These are phyloP conservation scores for Diversispora epigaea DNA, from an alignment of 192 early-diverging fungal genomes.

Conservation along the genomic window DNA sequence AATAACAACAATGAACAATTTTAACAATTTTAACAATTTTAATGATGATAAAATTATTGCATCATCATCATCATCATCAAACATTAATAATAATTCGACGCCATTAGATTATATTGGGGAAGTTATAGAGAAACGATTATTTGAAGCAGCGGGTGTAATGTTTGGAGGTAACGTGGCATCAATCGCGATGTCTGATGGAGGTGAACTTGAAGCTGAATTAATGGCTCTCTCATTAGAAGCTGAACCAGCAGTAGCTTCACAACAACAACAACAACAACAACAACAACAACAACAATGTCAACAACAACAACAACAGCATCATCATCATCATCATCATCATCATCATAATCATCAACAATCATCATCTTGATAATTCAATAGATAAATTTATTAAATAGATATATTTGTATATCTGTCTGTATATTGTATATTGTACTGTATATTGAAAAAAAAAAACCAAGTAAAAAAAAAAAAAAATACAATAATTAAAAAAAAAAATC, in stretches of 20 bases:
- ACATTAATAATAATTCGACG: not conserved
- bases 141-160: conserved; percentile 7
- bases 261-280: not conserved
- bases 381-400: no score
- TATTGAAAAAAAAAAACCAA: no score
- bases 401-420: no score
- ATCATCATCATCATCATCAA: not conserved
- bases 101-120: conserved; percentile 22
- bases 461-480: no score
- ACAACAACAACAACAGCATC: no score
- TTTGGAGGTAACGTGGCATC: conserved; percentile 11
- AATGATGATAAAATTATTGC: not conserved
- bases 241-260: not conserved
- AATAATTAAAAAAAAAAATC: no score
- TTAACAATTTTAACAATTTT: not conserved
- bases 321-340: no score
- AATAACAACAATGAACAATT: conserved; percentile 4
- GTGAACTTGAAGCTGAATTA: conserved; percentile 24
- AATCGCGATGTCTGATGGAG: conserved; percentile 7
- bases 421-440: no score
- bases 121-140: conserved; percentile 21
- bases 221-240: conserved; percentile 17
- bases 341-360: no score
- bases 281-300: conserved; percentile 8
- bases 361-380: no score